Base-by-base conservation (phyloP, 2,329 filamentous ascomycete genomes). In the Cytospora mali region DNA sequence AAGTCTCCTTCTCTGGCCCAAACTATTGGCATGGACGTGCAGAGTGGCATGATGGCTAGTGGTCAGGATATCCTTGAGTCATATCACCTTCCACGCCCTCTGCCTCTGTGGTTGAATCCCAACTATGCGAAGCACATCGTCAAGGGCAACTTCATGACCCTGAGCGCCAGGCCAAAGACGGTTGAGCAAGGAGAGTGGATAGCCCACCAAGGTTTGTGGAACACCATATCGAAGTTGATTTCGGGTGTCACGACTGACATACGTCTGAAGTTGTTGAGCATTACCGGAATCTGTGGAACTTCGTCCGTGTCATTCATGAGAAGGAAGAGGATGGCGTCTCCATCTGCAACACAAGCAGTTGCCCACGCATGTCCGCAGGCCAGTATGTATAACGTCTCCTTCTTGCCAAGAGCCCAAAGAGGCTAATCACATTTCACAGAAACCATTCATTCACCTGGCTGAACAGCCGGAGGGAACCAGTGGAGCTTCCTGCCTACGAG, bases 391-490 rank as follows among this genome's bases (percentile, higher is more conserved):
- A 35, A 6, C 29, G 4, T 13, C 35, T 16, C 28, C 14, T 62
- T 31, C 21, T 42, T 33, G 33, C 59, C 23, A 27, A 42, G 11
- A 27, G 23, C 33, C 2, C 52, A 54, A n/a, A n/a, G 51, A 21
- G 23, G 48, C 57, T 68, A 14, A 70, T 68, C 65, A 27, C 64
- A 42, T 13, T 21, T 21, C 23, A 7, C 49, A 88, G 85, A n/a
- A 96, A 95, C 71, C 90, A 96, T 76, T 96, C 92, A 28, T 98
- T 97, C 76, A 97, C 93, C 55, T 98, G 94, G 94, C 85, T 98
- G 60, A 96, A 97, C 77, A 88, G 89, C 68, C 88, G 91, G 71
- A 88, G 90, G 69, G 89, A 92, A 73, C 93, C 94, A 13, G 93
- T 96, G 67, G 94, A 96, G 76, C 90, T 98, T 49, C 93, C 94